Percentiles rank a stretch among this genome's conserved stretches.
Conservation (phyloP, 176 grass and related monocot genomes). For the Aegilops umbellulata region DNA sequence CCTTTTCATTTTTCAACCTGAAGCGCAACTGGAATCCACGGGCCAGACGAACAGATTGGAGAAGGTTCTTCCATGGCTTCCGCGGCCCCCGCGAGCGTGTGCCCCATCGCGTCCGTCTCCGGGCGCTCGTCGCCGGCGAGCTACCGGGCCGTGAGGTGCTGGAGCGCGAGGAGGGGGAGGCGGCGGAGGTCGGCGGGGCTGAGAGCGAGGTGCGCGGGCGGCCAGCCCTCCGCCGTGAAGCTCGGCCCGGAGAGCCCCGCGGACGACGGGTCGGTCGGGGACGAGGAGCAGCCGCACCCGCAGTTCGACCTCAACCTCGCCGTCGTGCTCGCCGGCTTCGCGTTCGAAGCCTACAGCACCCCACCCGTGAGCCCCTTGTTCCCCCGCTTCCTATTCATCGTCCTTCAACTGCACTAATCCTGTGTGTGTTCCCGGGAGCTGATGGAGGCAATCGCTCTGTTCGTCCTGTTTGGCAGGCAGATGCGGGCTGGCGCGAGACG, state of each 20-base stretch:
- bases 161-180: constrained; percentile 24
- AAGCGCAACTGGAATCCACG: constrained; percentile 12
- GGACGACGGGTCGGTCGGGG: neutral
- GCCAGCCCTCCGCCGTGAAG: constrained; percentile 17
- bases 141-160: constrained; percentile 25
- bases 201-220: constrained; percentile 23
- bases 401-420: neutral
- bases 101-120: constrained; percentile 13
- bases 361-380: constrained; percentile 55
- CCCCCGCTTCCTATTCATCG: neutral
- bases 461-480: constrained; percentile 40
- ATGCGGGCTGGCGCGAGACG: constrained; percentile 79
- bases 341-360: constrained; percentile 84
- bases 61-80: constrained; percentile 17
- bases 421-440: neutral
- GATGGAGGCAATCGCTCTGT: neutral
- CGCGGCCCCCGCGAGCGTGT: constrained; percentile 13
- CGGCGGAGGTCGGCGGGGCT: constrained; percentile 34
- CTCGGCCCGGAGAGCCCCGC: constrained; percentile 2
- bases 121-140: neutral
- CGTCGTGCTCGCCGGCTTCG: constrained; percentile 73
- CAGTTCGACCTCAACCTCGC: constrained; percentile 75
- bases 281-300: constrained; percentile 36
- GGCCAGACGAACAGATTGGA: neutral
- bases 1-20: no score